These are phyloP conservation scores for Fusarium scirpi DNA, from an alignment of 2,329 filamentous ascomycete species.

Conservation along the genomic window DNA sequence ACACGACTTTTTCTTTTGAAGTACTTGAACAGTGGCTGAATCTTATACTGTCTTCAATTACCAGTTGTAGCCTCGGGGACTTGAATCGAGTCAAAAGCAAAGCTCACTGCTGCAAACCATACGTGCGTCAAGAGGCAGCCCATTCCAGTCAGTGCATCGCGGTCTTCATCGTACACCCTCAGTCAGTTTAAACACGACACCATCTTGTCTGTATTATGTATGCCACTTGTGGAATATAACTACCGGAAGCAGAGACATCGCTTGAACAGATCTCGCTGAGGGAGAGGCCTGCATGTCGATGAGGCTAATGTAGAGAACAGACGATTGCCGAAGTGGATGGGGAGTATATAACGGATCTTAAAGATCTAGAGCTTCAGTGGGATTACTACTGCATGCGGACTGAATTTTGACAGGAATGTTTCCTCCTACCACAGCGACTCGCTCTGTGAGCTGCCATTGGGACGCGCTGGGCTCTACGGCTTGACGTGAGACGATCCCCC, in stretches of 20 bases:
- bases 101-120: neutral
- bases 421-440: neutral
- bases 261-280: neutral
- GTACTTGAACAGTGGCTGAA: neutral
- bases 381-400: neutral
- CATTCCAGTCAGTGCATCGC: neutral
- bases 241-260: neutral
- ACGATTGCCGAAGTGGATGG: neutral
- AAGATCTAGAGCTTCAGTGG: neutral
- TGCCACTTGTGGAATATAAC: too few species aligned
- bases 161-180: slow-evolving; percentile 5
- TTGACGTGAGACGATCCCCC: neutral
- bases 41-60: fast-evolving
- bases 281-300: neutral
- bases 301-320: neutral
- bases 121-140: neutral
- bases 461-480: neutral
- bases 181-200: slow-evolving; percentile 10
- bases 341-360: neutral
- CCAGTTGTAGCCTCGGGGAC: fast-evolving
- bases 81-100: neutral
- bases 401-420: neutral
- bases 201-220: neutral
- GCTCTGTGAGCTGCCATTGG: neutral
- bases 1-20: neutral